phyloP scores from a whole-genome alignment of 73 alveolate genomes.

The Tetrahymena elliotti region DNA sequence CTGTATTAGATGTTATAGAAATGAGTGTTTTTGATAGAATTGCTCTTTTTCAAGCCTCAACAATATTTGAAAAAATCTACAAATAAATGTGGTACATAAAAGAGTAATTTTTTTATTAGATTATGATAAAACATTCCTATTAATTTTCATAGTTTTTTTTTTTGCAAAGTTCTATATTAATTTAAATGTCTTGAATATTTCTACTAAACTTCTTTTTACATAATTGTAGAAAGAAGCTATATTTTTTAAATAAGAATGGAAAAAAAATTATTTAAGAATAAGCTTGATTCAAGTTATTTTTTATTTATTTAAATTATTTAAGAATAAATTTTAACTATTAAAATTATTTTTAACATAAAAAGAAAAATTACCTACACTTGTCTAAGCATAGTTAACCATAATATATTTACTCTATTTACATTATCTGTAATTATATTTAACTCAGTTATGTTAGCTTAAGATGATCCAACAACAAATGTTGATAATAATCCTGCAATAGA shows the following conservation, averaged over 20 bases:
- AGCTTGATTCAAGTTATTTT: no score
- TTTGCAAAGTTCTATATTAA: no score
- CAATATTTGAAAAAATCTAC: neutral
- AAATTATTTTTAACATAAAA: neutral
- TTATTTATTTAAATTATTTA: no score
- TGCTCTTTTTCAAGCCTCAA: neutral
- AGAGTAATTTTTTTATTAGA: neutral
- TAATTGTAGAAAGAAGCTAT: no score
- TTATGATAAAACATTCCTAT: no score
- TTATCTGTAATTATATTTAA: conserved; percentile 39
- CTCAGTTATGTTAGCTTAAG: conserved; percentile 67
- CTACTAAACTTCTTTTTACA: no score
- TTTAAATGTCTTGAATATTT: no score
- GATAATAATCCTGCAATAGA: conserved; percentile 6
- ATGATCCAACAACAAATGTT: conserved; percentile 60
- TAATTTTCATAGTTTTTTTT: no score
- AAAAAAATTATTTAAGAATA: no score
- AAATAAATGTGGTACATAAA: neutral
- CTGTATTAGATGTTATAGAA: neutral
- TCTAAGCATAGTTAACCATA: neutral
- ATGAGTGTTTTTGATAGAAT: neutral
- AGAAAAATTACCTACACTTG: neutral
- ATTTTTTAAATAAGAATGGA: no score
- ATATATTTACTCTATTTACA: conserved; percentile 10
- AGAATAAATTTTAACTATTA: no score